phyloP scores from a whole-genome alignment of 768 basidiomycete genomes.

The Boletellus ananas region DNA sequence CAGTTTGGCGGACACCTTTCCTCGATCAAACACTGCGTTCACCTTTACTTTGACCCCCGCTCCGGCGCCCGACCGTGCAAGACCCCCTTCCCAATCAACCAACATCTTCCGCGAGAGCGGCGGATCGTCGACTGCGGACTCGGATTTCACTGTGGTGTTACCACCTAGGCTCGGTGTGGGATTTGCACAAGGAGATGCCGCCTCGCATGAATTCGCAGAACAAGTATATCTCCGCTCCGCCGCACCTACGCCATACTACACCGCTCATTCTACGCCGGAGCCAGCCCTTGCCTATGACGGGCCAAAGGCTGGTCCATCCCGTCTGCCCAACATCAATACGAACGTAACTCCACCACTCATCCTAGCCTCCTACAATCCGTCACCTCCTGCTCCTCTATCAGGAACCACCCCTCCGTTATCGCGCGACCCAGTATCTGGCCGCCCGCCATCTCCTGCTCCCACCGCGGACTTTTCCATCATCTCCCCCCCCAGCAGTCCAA shows the following conservation, averaged over 20 bases:
- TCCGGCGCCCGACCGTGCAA: conserved; percentile 1
- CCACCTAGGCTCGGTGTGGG: conserved; percentile 10
- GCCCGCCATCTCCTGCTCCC: conserved; percentile 43
- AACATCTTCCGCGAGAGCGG: conserved; percentile 1
- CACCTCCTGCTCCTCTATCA: conserved; percentile 26
- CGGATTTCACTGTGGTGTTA: conserved; percentile 21
- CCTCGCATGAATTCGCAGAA: conserved; percentile 8
- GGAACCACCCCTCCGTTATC: conserved; percentile 23
- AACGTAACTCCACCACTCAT: conserved; percentile 9
- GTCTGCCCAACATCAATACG: conserved; percentile 22
- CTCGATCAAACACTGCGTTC: conserved; percentile 1
- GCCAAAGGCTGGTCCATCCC: conserved; percentile 26
- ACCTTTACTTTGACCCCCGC: conserved; percentile 10
- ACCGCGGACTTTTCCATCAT: conserved; percentile 48
- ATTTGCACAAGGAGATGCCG: conserved; percentile 8
- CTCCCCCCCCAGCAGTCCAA: conserved; percentile 37
- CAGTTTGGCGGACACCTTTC: conserved; percentile 1
- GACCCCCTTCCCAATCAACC: conserved; percentile 1
- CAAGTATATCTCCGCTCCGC: conserved; percentile 21
- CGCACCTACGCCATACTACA: conserved; percentile 31
- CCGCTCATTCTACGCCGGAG: conserved; percentile 31
- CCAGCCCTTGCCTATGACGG: conserved; percentile 15
- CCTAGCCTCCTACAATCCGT: conserved; percentile 13
- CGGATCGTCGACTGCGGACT: conserved; percentile 16
- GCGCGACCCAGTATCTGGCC: conserved; percentile 12